phyloP scores from a whole-genome alignment of 352 stramenopile genomes.

The Vaucheria bursata region DNA sequence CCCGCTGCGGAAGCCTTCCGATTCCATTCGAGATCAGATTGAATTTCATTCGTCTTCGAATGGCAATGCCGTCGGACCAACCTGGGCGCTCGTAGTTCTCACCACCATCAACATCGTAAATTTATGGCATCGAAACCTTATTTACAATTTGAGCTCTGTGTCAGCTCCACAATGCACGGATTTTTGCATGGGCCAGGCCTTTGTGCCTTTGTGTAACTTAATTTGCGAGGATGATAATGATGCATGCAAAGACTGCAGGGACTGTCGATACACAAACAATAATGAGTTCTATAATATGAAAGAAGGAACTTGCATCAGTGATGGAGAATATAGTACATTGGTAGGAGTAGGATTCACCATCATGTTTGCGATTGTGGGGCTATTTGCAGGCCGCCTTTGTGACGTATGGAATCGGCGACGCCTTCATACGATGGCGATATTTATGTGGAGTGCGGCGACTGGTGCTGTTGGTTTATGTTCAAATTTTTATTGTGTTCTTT shows the following conservation, averaged over 20 bases:
- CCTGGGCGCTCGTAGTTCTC: constrained; percentile 24
- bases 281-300: constrained; percentile 42
- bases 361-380: constrained; percentile 31
- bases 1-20: no score
- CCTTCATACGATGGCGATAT: constrained; percentile 36
- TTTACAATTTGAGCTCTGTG: constrained; percentile 27
- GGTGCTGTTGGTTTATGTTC: constrained; percentile 23
- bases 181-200: constrained; percentile 32
- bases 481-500: constrained; percentile 38
- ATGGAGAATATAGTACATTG: constrained; percentile 42
- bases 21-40: no score
- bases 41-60: no score
- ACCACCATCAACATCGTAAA: constrained; percentile 42
- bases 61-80: no score
- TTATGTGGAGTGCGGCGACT: constrained; percentile 39
- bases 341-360: constrained; percentile 44
- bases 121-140: constrained; percentile 46
- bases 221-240: constrained; percentile 1
- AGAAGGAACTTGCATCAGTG: constrained; percentile 46
- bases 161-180: constrained; percentile 22
- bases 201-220: constrained; percentile 28
- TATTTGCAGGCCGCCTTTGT: constrained; percentile 41
- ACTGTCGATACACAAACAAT: constrained; percentile 18
- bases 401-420: constrained; percentile 35
- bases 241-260: constrained; percentile 17